Evolutionary conservation across 352 stramenopile genomes (phyloP), one percentile per base, ranked within the genome.

Genomic region (Phytophthora sp.): DNA sequence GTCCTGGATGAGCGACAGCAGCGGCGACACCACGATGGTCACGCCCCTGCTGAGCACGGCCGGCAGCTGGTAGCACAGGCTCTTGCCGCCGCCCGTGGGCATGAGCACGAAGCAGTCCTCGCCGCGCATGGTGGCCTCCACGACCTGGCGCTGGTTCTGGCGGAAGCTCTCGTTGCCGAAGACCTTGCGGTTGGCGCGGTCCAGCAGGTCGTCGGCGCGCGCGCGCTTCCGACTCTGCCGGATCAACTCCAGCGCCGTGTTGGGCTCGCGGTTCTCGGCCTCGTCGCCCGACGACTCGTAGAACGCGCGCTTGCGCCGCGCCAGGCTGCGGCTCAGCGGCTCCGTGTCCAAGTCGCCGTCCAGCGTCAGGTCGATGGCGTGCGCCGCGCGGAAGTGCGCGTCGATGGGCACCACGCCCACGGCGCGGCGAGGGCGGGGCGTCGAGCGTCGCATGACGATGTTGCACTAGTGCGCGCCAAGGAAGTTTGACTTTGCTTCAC

Each of bases 91-190:
- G 42, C 89, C 90, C 18, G 95, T 98, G 43, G 92, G 88, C 95
- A 98, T 98, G 31, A 98, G 78, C 54, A 98, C 89, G 70, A 99
- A 98, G 38, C 77, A 91, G 79, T 98, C 93, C 38, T 97, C 62
- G 20, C 84, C 84, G 27, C 69, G 74, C 60, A 99, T 87, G 24
- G 94, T 98, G 15, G 82, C 76, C 60, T 98, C 84, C 21, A 99
- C 96, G 37, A 98, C 94, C 39, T 90, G 65, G 10, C 89, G 66
- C 83, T 99, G 96, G 75, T 97, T 91, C 58, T 89, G 81, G 24
- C 96, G 83, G 76, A 98, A 99, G 20, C 65, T 57, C 39, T 72
- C 43, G 58, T 94, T 94, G 6, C 83, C 79, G 44, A 94, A 94
- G 12, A 94, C 68, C 24, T 72, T 55, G 13, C 71, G 71, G 66